Evolutionary conservation across 345 rosid genomes (phyloP).

Genomic region (Aethionema arabicum): DNA sequence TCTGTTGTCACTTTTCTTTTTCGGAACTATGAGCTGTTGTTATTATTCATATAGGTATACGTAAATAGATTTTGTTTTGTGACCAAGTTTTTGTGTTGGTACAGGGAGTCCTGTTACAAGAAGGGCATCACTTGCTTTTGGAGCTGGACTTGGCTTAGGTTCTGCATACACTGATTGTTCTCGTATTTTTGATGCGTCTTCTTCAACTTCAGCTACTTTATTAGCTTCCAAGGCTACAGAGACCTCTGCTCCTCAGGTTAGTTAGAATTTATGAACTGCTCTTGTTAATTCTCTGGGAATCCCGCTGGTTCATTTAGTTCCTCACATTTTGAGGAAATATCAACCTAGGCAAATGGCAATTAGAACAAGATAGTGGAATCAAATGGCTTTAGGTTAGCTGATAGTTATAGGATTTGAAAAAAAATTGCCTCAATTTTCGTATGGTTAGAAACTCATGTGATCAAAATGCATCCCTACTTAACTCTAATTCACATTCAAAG

Average conservation of each 20-base stretch:
- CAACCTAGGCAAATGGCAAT: not conserved
- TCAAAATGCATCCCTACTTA: constrained; percentile 8
- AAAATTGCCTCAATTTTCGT: not conserved
- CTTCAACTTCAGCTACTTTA: constrained; percentile 40
- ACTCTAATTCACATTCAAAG: not conserved
- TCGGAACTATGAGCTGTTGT: too few species aligned
- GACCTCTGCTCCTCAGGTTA: constrained; percentile 53
- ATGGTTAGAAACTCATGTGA: not conserved
- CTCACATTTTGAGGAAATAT: not conserved
- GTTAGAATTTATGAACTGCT: not conserved
- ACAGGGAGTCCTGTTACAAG: constrained; percentile 82
- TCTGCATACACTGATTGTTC: constrained; percentile 83
- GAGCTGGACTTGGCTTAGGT: constrained; percentile 93
- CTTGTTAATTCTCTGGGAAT: not conserved
- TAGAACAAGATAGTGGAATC: not conserved
- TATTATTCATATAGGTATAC: not conserved
- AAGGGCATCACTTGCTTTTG: constrained; percentile 89
- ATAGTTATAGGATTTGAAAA: not conserved
- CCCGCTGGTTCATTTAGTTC: not conserved
- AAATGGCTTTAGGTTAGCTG: constrained; percentile 12
- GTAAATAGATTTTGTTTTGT: not conserved
- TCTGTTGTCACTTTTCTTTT: too few species aligned
- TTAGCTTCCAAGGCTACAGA: constrained; percentile 44
- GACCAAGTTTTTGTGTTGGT: not conserved
- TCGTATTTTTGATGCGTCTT: constrained; percentile 56